A percentile compares a stretch with the other conserved stretches of the same genome.
Conservation (phyloP, 306 rosid genomes). For the peach (Prunus persica) region DNA sequence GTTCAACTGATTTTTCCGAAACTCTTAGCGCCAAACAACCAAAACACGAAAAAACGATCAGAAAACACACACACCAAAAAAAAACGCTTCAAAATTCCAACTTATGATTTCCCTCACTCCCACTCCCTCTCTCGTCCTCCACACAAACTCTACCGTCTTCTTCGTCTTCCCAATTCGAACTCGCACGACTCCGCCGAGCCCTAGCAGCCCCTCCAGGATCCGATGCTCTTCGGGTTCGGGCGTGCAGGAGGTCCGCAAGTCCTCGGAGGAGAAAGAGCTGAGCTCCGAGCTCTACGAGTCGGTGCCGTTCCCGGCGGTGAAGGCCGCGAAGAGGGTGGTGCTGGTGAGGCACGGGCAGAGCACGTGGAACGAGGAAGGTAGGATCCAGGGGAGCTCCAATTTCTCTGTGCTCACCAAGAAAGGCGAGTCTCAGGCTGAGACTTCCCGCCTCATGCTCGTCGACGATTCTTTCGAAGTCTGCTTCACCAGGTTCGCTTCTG, state of each 20-base stretch:
- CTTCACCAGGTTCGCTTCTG: constrained; percentile 57
- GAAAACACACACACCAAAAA: background rate
- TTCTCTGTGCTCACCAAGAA: constrained; percentile 82
- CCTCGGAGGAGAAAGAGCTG: constrained; percentile 13
- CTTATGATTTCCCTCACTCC: constrained; percentile 39
- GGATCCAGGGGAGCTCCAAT: constrained; percentile 92
- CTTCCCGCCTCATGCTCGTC: constrained; percentile 81
- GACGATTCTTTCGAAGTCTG: constrained; percentile 71
- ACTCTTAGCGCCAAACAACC: constrained; percentile 8
- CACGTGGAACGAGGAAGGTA: constrained; percentile 94
- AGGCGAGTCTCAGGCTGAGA: constrained; percentile 88
- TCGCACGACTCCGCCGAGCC: background rate
- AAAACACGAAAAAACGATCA: background rate
- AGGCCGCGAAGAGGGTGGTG: constrained; percentile 69
- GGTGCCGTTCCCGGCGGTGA: constrained; percentile 44
- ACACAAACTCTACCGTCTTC: background rate
- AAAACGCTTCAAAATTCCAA: background rate
- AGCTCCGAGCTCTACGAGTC: constrained; percentile 41
- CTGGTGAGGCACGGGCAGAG: constrained; percentile 95
- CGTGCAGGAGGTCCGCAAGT: constrained; percentile 36
- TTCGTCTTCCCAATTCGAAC: background rate
- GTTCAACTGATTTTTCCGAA: background rate
- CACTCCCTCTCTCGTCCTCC: constrained; percentile 2
- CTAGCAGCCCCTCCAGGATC: constrained; percentile 12
- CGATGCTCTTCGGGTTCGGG: constrained; percentile 45